Conservation (phyloP, 202 grass and related monocot species). For the Sporobolus alterniflorus region DNA sequence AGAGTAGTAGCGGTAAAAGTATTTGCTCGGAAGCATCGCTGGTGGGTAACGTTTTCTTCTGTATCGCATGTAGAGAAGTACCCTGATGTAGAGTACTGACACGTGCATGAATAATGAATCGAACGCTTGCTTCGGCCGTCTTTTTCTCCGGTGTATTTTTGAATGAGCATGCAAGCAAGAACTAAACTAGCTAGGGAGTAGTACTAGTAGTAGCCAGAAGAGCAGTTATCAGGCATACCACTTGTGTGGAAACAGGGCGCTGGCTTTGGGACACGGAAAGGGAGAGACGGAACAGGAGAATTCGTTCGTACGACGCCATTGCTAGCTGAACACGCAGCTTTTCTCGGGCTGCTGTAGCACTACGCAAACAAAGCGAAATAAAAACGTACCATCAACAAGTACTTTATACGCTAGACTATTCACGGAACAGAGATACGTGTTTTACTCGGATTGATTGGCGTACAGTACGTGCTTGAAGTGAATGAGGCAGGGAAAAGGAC, state of each 20-base stretch:
- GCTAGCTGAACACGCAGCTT: background rate
- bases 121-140: background rate
- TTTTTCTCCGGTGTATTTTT: background rate
- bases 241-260: slow-evolving; percentile 9
- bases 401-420: slow-evolving; percentile 5
- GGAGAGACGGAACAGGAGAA: background rate
- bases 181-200: background rate
- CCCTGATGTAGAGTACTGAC: too few species aligned
- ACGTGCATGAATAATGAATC: background rate
- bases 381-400: background rate
- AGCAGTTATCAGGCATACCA: slow-evolving; percentile 8
- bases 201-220: background rate
- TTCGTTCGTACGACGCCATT: background rate
- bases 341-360: background rate
- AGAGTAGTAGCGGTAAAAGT: background rate
- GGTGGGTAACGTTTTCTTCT: background rate
- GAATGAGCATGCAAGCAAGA: background rate
- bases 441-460: background rate
- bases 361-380: background rate
- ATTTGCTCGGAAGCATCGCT: background rate
- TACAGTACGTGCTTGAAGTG: background rate
- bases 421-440: background rate
- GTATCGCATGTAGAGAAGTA: background rate
- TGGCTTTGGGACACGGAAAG: background rate
- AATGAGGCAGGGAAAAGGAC: too few species aligned